A percentile compares a stretch with the other conserved stretches of the same genome.
These are phyloP conservation scores for Prunus yedoensis DNA, from an alignment of 331 rosid species.

Conservation along the genomic window DNA sequence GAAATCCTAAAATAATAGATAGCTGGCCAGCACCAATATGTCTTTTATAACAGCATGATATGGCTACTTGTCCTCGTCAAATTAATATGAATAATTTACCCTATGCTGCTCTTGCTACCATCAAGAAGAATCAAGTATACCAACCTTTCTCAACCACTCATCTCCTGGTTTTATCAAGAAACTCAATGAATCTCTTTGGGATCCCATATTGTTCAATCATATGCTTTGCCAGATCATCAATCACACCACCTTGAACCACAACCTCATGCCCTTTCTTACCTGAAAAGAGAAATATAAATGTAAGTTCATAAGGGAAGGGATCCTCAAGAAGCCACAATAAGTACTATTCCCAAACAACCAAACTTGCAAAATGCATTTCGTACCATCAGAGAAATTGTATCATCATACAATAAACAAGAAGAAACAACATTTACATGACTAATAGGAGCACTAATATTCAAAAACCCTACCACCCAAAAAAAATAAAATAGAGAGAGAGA, in stretches of 20 bases:
- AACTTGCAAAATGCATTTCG: neutral
- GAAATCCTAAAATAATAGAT: neutral
- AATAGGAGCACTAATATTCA: neutral
- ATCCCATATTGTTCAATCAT: constrained; percentile 85
- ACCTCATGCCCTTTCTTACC: constrained; percentile 92
- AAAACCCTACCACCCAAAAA: too few relatives aligned
- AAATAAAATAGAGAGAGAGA: neutral
- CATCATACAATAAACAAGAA: neutral
- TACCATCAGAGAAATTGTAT: neutral
- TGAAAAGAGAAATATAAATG: constrained; percentile 28
- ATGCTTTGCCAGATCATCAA: constrained; percentile 79
- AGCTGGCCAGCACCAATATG: neutral
- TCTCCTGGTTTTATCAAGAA: constrained; percentile 82
- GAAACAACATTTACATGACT: neutral
- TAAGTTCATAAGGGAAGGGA: neutral
- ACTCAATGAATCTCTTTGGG: constrained; percentile 87
- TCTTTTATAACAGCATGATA: too few relatives aligned
- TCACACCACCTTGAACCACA: constrained; percentile 92
- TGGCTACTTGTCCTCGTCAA: too few relatives aligned
- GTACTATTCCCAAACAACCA: neutral
- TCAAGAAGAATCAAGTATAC: neutral
- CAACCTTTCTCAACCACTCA: constrained; percentile 27
- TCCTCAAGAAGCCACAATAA: neutral
- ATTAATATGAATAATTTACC: neutral
- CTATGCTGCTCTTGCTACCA: neutral